Conservation (phyloP, 2,329 filamentous ascomycete species). For the Fonsecaea monophora region DNA sequence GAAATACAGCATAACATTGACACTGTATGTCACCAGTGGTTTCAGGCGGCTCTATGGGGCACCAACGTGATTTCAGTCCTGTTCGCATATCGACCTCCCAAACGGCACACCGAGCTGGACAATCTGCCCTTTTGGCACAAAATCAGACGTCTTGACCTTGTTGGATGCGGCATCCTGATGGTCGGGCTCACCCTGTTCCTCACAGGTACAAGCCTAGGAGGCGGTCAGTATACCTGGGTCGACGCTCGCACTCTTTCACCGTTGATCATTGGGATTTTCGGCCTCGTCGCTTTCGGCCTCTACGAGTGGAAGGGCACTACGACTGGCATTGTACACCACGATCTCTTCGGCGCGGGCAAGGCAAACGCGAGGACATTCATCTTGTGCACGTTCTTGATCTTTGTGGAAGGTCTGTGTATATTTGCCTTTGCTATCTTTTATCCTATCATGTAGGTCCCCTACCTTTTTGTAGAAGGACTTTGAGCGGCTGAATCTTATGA, state of each 20-base stretch:
- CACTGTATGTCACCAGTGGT: slow-evolving; percentile 25
- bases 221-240: slow-evolving; percentile 26
- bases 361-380: slow-evolving; percentile 22
- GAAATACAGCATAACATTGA: background rate
- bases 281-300: slow-evolving; percentile 16
- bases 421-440: slow-evolving; percentile 30
- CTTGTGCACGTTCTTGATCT: slow-evolving; percentile 25
- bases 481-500: background rate
- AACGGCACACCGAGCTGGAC: slow-evolving; percentile 24
- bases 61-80: slow-evolving; percentile 11
- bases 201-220: slow-evolving; percentile 22
- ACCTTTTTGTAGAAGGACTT: background rate
- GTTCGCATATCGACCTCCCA: slow-evolving; percentile 25
- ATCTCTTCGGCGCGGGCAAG: slow-evolving; percentile 10
- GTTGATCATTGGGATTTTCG: slow-evolving; percentile 17
- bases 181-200: slow-evolving; percentile 25
- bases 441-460: slow-evolving; percentile 28
- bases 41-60: slow-evolving; percentile 27
- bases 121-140: slow-evolving; percentile 22
- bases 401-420: slow-evolving; percentile 27
- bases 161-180: slow-evolving; percentile 22
- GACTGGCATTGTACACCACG: slow-evolving; percentile 29
- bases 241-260: slow-evolving; percentile 17
- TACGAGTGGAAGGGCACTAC: slow-evolving; percentile 32
- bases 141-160: slow-evolving; percentile 17